Evolutionary conservation across 768 basidiomycete genomes (phyloP), one percentile per base, ranked within the genome.

Genomic region (Trametes coccinea): DNA sequence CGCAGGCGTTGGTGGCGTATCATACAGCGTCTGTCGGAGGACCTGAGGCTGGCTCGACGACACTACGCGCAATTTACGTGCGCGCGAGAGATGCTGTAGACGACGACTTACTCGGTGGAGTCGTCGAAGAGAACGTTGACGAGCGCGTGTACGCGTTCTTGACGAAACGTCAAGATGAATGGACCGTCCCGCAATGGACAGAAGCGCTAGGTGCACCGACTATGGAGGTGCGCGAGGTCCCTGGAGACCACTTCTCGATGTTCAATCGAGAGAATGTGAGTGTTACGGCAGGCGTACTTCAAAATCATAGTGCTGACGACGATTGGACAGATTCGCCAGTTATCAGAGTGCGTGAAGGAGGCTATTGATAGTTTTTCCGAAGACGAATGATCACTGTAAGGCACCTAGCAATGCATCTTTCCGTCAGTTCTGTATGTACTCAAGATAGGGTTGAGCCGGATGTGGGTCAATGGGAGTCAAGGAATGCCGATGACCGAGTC

Each of bases 181-280:
- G 69, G 14, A 71, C 76, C 6, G 74, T 77, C 0, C 61, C 53
- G 0, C 80, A 75, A 22, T 90, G 89, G 88, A 78, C 82, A 55
- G 63, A 46, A 0, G 62, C 85, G 8, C 71, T 78, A 0, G 76
- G 75, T 4, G 60, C n/a, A 1, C 45, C 50, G 8, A 33, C 68
- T 5, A 59, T 88, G 0, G 75, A 77, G 41, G 74, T 81, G 2
- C 68, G 83, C 44, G 82, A 85, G 62, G 82, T 90, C 3, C 84
- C 87, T 0, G 89, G 89, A 0, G 72, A 89, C 69, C 89, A 90
- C 63, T 89, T 90, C 61, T 71, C 80, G 63, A 76, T 81, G 0
- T 90, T 90, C 68, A 74, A 79, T 48, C 61, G 71, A 8, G 61
- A 64, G 8, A 80, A 86, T 67, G 89, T 89, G 60, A 66, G 82